Conservation (phyloP, 1,139 yeast species). For the Starmera stellimalicola region DNA sequence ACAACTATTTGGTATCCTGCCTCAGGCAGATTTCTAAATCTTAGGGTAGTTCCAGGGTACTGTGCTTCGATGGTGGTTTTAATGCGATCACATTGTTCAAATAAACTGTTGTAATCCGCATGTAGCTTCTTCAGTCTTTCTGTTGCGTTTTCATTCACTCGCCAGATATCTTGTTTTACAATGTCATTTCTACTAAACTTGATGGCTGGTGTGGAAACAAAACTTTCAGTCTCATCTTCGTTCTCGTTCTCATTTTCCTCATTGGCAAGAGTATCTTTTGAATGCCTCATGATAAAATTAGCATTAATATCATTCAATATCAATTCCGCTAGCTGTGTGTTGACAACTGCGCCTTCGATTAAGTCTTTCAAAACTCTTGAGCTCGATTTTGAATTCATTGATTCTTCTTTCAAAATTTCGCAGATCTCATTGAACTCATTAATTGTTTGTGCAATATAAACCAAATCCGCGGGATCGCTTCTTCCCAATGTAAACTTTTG, state of each 20-base stretch:
- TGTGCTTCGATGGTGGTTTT: conserved; percentile 6
- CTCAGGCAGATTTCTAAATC: conserved; percentile 8
- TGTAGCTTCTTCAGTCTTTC: conserved; percentile 25
- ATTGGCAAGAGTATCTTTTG: conserved; percentile 2
- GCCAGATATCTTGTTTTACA: conserved; percentile 5
- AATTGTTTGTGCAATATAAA: conserved; percentile 34
- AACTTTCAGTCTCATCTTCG: not conserved
- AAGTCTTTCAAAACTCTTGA: conserved; percentile 6
- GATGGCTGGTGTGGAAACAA: no score
- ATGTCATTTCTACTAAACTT: not conserved
- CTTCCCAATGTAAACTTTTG: conserved; percentile 41
- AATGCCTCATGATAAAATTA: conserved; percentile 11
- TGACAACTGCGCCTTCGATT: conserved; percentile 12
- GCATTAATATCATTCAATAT: conserved; percentile 24
- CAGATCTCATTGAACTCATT: conserved; percentile 14
- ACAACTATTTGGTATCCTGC: conserved; percentile 12
- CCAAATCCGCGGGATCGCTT: conserved; percentile 35
- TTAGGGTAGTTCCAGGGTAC: conserved; percentile 10
- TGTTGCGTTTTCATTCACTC: conserved; percentile 24
- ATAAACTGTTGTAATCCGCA: conserved; percentile 24
- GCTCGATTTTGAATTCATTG: conserved; percentile 7
- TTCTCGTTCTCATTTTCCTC: not conserved
- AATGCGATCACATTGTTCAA: conserved; percentile 20
- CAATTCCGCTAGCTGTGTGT: conserved; percentile 14
- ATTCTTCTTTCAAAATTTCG: conserved; percentile 3